phyloP scores from a whole-genome alignment of 1,284 basidiomycete genomes.

The Marasmius oreades region DNA sequence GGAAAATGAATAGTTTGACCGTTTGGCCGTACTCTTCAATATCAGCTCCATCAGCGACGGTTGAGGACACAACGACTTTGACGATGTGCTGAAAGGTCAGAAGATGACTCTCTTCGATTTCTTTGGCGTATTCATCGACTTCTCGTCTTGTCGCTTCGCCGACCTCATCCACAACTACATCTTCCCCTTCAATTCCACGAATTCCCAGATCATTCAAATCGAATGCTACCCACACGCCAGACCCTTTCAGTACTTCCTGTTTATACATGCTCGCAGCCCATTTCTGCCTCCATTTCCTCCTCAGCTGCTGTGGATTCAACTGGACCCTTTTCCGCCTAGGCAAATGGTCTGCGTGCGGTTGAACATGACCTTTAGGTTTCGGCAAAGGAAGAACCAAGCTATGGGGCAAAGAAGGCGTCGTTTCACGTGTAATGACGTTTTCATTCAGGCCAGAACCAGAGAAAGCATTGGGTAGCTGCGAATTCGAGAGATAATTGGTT shows the following conservation, averaged over 20 bases:
- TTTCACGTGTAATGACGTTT: background rate
- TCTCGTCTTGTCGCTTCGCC: background rate
- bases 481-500: background rate
- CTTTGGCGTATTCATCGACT: background rate
- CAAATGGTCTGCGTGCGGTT: constrained; percentile 10
- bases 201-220: background rate
- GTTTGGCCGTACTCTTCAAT: background rate
- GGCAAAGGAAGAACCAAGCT: background rate
- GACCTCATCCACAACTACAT: background rate
- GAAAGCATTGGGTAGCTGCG: background rate
- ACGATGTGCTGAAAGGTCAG: background rate
- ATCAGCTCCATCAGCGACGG: background rate
- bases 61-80: background rate
- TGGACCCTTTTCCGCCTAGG: constrained; percentile 8
- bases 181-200: background rate
- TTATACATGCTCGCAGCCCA: background rate
- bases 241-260: background rate
- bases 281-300: background rate
- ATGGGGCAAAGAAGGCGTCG: background rate
- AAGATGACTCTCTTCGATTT: background rate
- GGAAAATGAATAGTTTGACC: background rate
- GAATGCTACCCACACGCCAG: constrained; percentile 1
- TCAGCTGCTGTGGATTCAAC: background rate
- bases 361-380: constrained; percentile 12
- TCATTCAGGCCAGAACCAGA: background rate